Evolutionary conservation across 1,284 basidiomycete species (phyloP).

Genomic region (Ganoderma multipileum): DNA sequence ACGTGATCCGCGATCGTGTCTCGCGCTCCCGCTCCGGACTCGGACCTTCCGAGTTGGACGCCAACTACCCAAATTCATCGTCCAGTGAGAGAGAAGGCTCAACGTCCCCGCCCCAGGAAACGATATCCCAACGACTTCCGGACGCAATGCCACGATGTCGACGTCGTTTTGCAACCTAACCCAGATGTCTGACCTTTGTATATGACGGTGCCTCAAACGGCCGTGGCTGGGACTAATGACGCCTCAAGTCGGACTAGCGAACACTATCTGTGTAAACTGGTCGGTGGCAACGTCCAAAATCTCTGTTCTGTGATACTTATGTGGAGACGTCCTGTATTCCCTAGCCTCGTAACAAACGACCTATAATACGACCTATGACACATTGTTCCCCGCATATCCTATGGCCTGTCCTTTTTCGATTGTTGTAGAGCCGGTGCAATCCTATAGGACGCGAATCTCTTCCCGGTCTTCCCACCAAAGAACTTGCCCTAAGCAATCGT

Average conservation of each 20-base stretch:
- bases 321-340: not conserved
- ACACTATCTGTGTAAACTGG: not conserved
- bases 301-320: not conserved
- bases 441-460: conserved; percentile 7
- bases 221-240: not conserved
- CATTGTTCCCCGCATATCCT: not conserved
- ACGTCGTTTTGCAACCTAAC: not conserved
- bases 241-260: not conserved
- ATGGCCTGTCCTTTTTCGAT: conserved; percentile 2
- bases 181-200: too few relatives aligned
- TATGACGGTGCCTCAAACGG: not conserved
- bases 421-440: conserved; percentile 2
- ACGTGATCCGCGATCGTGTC: conserved; percentile 23
- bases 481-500: conserved; percentile 1
- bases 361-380: not conserved
- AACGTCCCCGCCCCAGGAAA: not conserved
- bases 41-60: too few relatives aligned
- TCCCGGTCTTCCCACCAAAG: conserved; percentile 5
- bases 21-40: not conserved
- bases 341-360: not conserved
- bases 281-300: not conserved
- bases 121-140: not conserved
- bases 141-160: not conserved
- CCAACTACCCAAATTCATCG: not conserved
- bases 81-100: not conserved